phyloP scores from a whole-genome alignment of 2,329 filamentous ascomycete species.

The Aspergillus oerlinghausenensis region DNA sequence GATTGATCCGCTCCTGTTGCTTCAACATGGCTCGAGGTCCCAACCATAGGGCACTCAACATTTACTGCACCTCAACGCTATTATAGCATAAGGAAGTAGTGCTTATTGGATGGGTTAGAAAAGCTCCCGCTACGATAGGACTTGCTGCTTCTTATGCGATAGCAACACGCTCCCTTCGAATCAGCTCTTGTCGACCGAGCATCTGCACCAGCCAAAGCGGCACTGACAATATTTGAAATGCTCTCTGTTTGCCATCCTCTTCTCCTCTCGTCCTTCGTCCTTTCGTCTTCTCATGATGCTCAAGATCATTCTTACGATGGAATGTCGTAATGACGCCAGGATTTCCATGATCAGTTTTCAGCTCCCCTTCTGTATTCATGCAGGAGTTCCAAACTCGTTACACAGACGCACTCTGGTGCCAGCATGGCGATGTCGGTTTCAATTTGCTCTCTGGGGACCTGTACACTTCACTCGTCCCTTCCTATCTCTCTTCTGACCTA shows the following conservation, averaged over 20 bases:
- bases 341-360: neutral
- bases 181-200: neutral
- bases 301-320: conserved; percentile 6
- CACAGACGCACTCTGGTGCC: neutral
- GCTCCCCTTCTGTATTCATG: conserved; percentile 1
- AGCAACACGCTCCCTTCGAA: neutral
- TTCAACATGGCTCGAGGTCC: neutral
- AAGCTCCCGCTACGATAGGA: neutral
- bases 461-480: neutral
- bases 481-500: neutral
- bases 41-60: neutral
- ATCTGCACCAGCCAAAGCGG: neutral
- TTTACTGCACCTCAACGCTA: neutral
- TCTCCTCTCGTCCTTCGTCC: neutral
- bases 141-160: neutral
- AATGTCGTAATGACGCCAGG: conserved; percentile 8
- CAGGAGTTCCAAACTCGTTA: neutral
- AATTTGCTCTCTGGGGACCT: neutral
- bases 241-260: neutral
- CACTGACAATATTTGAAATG: neutral
- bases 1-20: neutral
- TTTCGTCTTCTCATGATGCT: neutral
- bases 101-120: neutral
- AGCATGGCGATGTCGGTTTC: neutral
- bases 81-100: neutral